Evolutionary conservation across 805 yeast genomes (phyloP), one percentile per base, ranked within the genome.

Genomic region (Hagleromyces aurorensis): DNA sequence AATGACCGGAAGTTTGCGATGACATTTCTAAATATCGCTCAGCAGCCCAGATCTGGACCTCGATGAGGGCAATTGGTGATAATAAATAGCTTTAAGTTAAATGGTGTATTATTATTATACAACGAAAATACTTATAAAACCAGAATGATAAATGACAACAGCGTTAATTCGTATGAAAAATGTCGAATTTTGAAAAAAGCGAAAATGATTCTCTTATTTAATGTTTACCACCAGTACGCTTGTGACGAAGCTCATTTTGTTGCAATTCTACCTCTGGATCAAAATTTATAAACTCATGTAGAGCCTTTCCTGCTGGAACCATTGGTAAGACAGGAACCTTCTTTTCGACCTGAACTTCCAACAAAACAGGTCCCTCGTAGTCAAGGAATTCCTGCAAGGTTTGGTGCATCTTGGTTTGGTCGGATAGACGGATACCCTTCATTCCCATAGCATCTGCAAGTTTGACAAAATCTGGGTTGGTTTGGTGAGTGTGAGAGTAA

Each of bases 401-500:
- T 2, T 57, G 53, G 28, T 62, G 67, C 43, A 80, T 59, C 40
- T 91, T 85, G 39, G 69, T 78, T 52, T 78, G 89, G 26, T 68
- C 69, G 31, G 65, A 57, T 25, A 87, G 69, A 59, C 81, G 77
- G 46, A 89, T 72, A 38, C 89, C 95, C 54, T 77, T 75, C 46
- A 86, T 61, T 32, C 93, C 93, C 96, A 89, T 86, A 27, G 96
- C 80, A 29, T 91, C 96, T 13, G 95, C 94, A 33, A 91, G 68
- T 61, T 82, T 83, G 69, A 84, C 74, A 57, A 87, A 91, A 62
- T 91, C 80, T 34, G 98, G 98, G 61, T 91, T 91, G 36, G 71
- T 56, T 66, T 91, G 98, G 64, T 91, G 97, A 14, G 98, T 89
- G 63, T 91, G 97, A n/a, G 96, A 72, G 61, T 84, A 91, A 64